Base-by-base conservation (phyloP, 176 grass and related monocot species). In the Tillandsia leiboldiana region DNA sequence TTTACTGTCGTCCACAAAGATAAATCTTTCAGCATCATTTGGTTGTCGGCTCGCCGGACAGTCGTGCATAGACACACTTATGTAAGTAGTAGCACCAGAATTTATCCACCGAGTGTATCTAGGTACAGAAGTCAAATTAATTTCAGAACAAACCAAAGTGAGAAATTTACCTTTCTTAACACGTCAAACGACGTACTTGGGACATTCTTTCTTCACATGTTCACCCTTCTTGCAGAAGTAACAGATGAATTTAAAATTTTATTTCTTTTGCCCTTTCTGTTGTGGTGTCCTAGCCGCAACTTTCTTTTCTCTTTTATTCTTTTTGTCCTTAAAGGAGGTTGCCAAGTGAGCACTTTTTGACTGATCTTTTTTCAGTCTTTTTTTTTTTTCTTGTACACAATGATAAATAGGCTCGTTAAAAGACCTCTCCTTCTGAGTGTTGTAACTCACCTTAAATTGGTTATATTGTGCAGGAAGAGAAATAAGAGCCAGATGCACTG, bases 121-220 rank as follows among this genome's bases (percentile, higher is more conserved):
- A 50, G 63, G 33, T 50, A 77, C 51, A 15, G 0, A 61, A 57
- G 64, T 22, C 50, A 57, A 42, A 70, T 70, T 70, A 59, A 78
- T 50, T 20, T 78, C 11, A 49, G 75, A 69, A 69, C 20, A 77
- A 70, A 70, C 22, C 23, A 69, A 49, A 77, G 12, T 24, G 5
- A 77, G 24, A 61, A 22, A 7, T 12, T 61, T 63, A 15, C 23
- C 49, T 63, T 59, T 68, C 10, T 61, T 70, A 18, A 11, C 8
- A 74, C 1, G 10, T 1, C 52, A 64, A 22, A 12, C 0, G 1
- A 5, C 10, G 50, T 63, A 51, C 14, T 51, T 75, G 73, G 29
- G 51, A 54, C 8, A 54, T 54, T 54, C 11, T 3, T 54, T 12
- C 12, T 54, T 54, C 4, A 54, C 1, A 12, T 54, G 52, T 54